Evolutionary conservation across 176 grass and related monocot genomes (phyloP).

Genomic region (Phoenix dactylifera): DNA sequence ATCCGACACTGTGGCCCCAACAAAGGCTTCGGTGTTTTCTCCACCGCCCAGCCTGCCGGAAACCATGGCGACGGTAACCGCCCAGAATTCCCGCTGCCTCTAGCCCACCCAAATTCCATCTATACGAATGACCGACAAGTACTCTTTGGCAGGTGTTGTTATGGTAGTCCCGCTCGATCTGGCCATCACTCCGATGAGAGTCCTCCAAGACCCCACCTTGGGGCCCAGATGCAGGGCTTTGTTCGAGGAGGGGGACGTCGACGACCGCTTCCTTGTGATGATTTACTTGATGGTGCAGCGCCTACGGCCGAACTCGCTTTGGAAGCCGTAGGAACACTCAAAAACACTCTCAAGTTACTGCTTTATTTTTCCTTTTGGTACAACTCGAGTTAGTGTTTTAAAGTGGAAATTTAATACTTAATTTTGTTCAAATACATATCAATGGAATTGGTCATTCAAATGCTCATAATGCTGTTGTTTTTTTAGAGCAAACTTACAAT

Average conservation of each 20-base stretch:
- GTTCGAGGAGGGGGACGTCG: conserved; percentile 56
- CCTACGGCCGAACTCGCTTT: conserved; percentile 57
- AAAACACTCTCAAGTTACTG: neutral
- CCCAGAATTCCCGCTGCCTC: conserved; percentile 1
- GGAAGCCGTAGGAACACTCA: conserved; percentile 62
- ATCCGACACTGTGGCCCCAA: conserved; percentile 41
- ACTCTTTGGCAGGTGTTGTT: conserved; percentile 33
- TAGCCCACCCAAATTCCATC: neutral
- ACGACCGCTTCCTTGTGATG: conserved; percentile 83
- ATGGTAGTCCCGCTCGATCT: conserved; percentile 93
- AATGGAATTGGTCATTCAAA: no score
- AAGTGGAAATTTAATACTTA: no score
- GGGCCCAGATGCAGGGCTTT: conserved; percentile 55
- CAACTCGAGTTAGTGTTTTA: neutral
- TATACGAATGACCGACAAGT: neutral
- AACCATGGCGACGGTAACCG: conserved; percentile 25
- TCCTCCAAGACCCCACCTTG: conserved; percentile 71
- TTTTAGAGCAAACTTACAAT: no score
- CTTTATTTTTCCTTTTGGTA: neutral
- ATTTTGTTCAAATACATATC: no score
- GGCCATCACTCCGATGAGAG: conserved; percentile 76
- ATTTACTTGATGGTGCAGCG: conserved; percentile 87
- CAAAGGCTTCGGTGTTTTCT: conserved; percentile 60
- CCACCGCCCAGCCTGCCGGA: conserved; percentile 16
- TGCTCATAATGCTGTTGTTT: no score